phyloP scores from a whole-genome alignment of 148 eudicot genomes.

The Vaccinium macrocarpon region DNA sequence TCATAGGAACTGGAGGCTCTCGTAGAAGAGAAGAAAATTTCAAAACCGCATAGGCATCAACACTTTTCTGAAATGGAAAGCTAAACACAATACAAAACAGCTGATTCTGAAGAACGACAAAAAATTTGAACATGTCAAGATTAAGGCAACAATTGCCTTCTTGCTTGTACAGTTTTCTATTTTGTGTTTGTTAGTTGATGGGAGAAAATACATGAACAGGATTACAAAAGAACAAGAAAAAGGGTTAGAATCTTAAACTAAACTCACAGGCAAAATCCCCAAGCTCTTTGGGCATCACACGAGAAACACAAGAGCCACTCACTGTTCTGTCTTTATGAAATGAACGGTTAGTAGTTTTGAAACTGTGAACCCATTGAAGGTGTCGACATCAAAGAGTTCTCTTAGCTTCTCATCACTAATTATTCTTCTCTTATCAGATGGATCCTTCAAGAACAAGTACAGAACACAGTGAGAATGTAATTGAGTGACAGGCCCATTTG shows the following conservation, averaged over 20 bases:
- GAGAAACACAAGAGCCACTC: conserved; percentile 22
- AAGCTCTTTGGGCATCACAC: conserved; percentile 10
- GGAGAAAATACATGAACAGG: conserved; percentile 12
- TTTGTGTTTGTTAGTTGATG: background rate
- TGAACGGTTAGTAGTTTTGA: conserved; percentile 61
- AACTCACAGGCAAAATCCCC: conserved; percentile 19
- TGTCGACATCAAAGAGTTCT: conserved; percentile 79
- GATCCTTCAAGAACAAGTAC: conserved; percentile 60
- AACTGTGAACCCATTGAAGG: conserved; percentile 66
- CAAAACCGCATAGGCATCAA: background rate
- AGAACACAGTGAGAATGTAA: conserved; percentile 5
- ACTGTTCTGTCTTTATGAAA: conserved; percentile 52
- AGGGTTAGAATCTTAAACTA: conserved; percentile 8
- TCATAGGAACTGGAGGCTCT: background rate
- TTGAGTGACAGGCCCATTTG: background rate
- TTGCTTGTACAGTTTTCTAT: background rate
- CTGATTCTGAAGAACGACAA: background rate
- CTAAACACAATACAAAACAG: background rate
- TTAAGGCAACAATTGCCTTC: background rate
- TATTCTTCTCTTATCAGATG: conserved; percentile 66
- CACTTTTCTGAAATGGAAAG: background rate
- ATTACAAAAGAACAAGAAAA: background rate
- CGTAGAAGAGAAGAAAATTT: background rate
- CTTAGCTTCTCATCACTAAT: conserved; percentile 86
- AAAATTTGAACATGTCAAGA: background rate